phyloP scores from a whole-genome alignment of 202 grass and related monocot species.

The Elaeis oleifera region DNA sequence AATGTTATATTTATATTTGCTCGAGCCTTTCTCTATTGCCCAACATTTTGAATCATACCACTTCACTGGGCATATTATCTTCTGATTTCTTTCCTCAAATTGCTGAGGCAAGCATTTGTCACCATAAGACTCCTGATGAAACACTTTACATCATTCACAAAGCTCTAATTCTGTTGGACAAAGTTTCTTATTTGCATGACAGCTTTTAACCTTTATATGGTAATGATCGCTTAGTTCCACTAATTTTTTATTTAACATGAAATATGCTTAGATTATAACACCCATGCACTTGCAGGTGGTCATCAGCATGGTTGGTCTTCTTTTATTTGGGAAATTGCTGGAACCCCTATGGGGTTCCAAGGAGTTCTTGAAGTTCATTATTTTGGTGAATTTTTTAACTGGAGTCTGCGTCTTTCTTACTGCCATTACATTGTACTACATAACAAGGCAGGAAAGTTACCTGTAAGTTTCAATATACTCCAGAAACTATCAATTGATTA shows the following conservation, averaged over 20 bases:
- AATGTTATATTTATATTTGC: too few species aligned
- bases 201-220: too few species aligned
- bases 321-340: slow-evolving; percentile 83
- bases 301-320: slow-evolving; percentile 86
- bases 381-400: slow-evolving; percentile 77
- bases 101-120: too few species aligned
- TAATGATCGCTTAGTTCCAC: too few species aligned
- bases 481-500: neutral
- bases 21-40: too few species aligned
- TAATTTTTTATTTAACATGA: neutral
- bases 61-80: too few species aligned
- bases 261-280: neutral
- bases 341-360: slow-evolving; percentile 89
- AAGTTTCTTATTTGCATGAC: too few species aligned
- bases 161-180: too few species aligned
- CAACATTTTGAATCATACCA: too few species aligned
- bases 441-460: slow-evolving; percentile 86
- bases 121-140: too few species aligned
- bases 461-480: slow-evolving; percentile 47
- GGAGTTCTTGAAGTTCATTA: slow-evolving; percentile 90
- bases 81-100: too few species aligned
- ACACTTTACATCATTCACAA: too few species aligned
- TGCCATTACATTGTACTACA: slow-evolving; percentile 83
- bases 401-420: slow-evolving; percentile 66
- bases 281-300: slow-evolving; percentile 53